phyloP scores from a whole-genome alignment of 176 grass and related monocot genomes.

The Musa beccarii region DNA sequence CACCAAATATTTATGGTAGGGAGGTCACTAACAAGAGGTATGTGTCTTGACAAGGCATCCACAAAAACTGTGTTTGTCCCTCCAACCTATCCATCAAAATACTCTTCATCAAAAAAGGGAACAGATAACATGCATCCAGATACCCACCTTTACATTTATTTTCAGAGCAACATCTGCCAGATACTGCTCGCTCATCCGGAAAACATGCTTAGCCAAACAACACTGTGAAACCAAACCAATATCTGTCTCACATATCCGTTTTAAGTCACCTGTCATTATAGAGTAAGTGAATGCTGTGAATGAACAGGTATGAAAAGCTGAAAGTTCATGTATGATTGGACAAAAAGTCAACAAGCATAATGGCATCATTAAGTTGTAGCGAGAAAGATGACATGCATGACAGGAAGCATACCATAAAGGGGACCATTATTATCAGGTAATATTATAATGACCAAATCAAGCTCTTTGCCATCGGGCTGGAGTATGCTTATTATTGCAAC shows the following conservation, averaged over 20 bases:
- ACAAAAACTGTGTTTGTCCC: slow-evolving; percentile 85
- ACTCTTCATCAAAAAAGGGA: background rate
- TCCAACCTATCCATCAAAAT: slow-evolving; percentile 39
- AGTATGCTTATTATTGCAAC: slow-evolving; percentile 44
- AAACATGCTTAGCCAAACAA: slow-evolving; percentile 72
- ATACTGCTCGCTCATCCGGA: slow-evolving; percentile 71
- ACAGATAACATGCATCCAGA: background rate
- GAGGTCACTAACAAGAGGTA: slow-evolving; percentile 77
- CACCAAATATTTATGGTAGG: slow-evolving; percentile 89
- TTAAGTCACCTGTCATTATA: slow-evolving; percentile 62
- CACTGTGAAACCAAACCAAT: slow-evolving; percentile 88
- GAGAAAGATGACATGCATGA: too few relatives aligned
- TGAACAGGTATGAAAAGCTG: background rate
- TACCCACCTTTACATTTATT: slow-evolving; percentile 93
- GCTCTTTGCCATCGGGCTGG: slow-evolving; percentile 47
- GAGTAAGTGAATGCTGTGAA: background rate
- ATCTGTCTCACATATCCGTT: slow-evolving; percentile 86
- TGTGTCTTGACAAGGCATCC: slow-evolving; percentile 65
- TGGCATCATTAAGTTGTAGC: too few relatives aligned
- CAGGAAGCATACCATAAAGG: slow-evolving; percentile 50
- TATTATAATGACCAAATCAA: slow-evolving; percentile 71
- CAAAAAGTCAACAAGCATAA: too few relatives aligned
- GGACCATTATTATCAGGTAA: slow-evolving; percentile 86
- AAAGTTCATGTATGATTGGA: background rate
- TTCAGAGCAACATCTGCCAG: slow-evolving; percentile 87